A percentile compares a stretch with the other conserved stretches of the same genome.
phyloP scores from a whole-genome alignment of 495 filamentous ascomycete species.

The Echria macrotheca region DNA sequence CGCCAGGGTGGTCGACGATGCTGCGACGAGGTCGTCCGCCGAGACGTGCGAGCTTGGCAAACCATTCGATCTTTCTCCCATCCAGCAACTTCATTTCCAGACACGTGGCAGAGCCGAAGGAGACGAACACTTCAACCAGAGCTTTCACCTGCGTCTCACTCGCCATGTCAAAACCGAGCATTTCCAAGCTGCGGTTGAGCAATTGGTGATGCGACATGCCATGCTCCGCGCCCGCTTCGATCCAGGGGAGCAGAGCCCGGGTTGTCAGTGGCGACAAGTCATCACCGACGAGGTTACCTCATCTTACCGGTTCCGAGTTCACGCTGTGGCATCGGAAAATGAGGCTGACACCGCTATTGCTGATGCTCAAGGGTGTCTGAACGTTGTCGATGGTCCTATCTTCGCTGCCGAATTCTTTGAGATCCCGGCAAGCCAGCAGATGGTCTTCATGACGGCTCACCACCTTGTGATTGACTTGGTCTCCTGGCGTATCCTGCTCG shows the following conservation, averaged over 20 bases:
- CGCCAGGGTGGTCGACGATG: slow-evolving; percentile 8
- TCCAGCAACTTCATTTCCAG: slow-evolving; percentile 54
- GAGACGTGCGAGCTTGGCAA: background rate
- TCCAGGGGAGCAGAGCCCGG: slow-evolving; percentile 4
- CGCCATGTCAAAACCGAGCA: slow-evolving; percentile 31
- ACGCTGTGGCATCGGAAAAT: background rate
- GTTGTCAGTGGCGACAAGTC: slow-evolving; percentile 23
- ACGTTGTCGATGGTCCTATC: slow-evolving; percentile 33
- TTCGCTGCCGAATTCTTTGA: slow-evolving; percentile 21
- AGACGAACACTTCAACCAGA: slow-evolving; percentile 58
- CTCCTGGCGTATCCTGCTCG: slow-evolving; percentile 55
- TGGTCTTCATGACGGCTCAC: slow-evolving; percentile 52
- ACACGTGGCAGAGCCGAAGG: slow-evolving; percentile 39
- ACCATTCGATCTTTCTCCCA: slow-evolving; percentile 45
- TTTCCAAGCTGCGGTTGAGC: slow-evolving; percentile 40
- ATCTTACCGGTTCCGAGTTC: slow-evolving; percentile 17
- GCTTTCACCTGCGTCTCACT: slow-evolving; percentile 49
- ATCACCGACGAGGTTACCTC: slow-evolving; percentile 10
- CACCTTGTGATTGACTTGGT: slow-evolving; percentile 59
- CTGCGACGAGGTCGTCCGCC: background rate
- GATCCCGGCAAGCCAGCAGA: slow-evolving; percentile 17
- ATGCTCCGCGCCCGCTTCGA: slow-evolving; percentile 58
- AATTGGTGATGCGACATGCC: slow-evolving; percentile 50
- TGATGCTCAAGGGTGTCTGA: slow-evolving; percentile 26
- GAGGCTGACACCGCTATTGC: slow-evolving; percentile 13